phyloP scores from a whole-genome alignment of 352 stramenopile species.

The Pythium phragmiticola region DNA sequence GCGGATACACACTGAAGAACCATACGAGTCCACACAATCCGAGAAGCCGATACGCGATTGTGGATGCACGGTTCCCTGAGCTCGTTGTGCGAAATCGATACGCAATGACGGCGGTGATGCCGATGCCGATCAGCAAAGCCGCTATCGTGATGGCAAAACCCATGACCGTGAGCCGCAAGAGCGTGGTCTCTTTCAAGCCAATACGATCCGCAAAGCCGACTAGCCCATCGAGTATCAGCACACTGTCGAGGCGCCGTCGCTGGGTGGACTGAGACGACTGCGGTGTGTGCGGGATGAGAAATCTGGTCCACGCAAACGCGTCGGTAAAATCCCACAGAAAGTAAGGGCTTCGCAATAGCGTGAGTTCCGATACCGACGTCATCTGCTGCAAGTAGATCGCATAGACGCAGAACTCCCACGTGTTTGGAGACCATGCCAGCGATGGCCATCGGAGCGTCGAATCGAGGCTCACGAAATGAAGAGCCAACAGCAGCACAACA shows the following conservation, averaged over 20 bases:
- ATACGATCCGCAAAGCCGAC: constrained; percentile 63
- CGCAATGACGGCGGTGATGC: constrained; percentile 43
- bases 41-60: constrained; percentile 53
- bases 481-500: constrained; percentile 51
- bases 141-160: constrained; percentile 48
- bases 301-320: constrained; percentile 68
- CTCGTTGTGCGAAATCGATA: constrained; percentile 26
- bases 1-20: constrained; percentile 59
- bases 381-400: constrained; percentile 74
- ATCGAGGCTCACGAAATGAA: constrained; percentile 61
- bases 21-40: constrained; percentile 61
- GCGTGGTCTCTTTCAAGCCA: constrained; percentile 45
- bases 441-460: constrained; percentile 43
- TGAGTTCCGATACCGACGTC: constrained; percentile 54
- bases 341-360: constrained; percentile 60
- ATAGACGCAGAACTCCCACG: constrained; percentile 74
- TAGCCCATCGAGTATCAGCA: constrained; percentile 50
- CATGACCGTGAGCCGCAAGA: constrained; percentile 37
- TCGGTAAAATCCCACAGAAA: constrained; percentile 72
- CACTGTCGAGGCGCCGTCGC: constrained; percentile 43
- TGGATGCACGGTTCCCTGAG: constrained; percentile 25
- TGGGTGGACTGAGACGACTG: not conserved
- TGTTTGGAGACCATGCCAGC: constrained; percentile 61
- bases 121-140: constrained; percentile 34
- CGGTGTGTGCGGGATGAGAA: constrained; percentile 34